A percentile compares a stretch with the other conserved stretches of the same genome.
These are phyloP conservation scores for Leccinum fibrillosum DNA, from an alignment of 768 basidiomycete genomes.

Conservation along the genomic window DNA sequence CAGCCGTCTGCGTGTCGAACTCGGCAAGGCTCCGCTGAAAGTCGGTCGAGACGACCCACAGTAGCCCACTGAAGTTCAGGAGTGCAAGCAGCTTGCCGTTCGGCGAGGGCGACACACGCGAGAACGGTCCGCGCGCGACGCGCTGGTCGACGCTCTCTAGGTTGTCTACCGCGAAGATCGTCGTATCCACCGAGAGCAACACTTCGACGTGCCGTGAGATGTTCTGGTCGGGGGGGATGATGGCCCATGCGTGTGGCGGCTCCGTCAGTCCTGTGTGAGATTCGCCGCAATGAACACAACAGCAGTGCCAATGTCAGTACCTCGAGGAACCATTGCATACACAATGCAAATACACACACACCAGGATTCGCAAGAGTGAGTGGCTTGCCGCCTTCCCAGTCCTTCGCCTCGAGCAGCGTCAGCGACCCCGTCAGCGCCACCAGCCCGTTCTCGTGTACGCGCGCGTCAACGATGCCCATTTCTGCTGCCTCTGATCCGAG, in stretches of 20 bases:
- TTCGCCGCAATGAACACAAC: not conserved
- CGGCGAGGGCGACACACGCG: constrained; percentile 83
- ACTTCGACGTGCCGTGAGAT: constrained; percentile 90
- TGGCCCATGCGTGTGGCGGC: constrained; percentile 80
- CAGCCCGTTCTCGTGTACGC: constrained; percentile 82
- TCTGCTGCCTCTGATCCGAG: constrained; percentile 81
- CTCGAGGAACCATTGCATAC: constrained; percentile 1
- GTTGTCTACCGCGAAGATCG: constrained; percentile 84
- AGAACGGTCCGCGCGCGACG: constrained; percentile 85
- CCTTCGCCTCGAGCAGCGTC: constrained; percentile 80
- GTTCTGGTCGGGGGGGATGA: constrained; percentile 87
- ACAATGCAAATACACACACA: constrained; percentile 40
- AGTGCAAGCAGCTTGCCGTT: constrained; percentile 92
- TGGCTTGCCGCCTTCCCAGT: constrained; percentile 79
- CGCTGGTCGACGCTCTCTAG: constrained; percentile 87
- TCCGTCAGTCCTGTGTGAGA: constrained; percentile 58
- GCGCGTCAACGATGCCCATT: constrained; percentile 79
- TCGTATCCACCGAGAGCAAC: constrained; percentile 74
- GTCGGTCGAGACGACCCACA: constrained; percentile 95
- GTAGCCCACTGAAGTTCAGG: constrained; percentile 62
- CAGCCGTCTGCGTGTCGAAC: constrained; percentile 65
- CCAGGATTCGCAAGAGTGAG: constrained; percentile 72
- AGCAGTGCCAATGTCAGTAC: not conserved
- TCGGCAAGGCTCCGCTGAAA: constrained; percentile 89
- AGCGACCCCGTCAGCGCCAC: constrained; percentile 80